phyloP scores from a whole-genome alignment of 73 alveolate genomes.

The Paramecium sonneborni region DNA sequence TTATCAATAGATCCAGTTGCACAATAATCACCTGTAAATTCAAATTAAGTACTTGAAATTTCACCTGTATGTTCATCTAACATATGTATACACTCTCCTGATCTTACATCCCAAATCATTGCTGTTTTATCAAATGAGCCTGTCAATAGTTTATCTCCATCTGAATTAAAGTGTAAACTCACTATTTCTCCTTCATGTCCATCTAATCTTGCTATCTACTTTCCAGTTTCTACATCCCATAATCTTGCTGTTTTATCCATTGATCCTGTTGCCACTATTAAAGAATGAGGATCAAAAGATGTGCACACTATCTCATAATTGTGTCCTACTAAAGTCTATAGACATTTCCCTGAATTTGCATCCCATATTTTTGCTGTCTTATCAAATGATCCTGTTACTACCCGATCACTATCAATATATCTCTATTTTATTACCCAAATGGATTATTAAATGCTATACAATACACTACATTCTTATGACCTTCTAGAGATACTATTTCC shows the following conservation, averaged over 20 bases:
- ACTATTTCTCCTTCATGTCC: conserved; percentile 99
- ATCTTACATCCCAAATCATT: conserved; percentile 98
- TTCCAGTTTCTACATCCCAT: conserved; percentile 98
- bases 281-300: conserved; percentile 97
- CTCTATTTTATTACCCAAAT: conserved; percentile 82
- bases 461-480: conserved; percentile 99
- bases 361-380: conserved; percentile 99
- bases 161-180: conserved; percentile 96
- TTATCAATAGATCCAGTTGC: conserved; percentile 97
- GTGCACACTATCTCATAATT: conserved; percentile 98
- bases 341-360: conserved; percentile 97
- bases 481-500: conserved; percentile 94
- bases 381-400: conserved; percentile 99
- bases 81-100: conserved; percentile 96
- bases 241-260: conserved; percentile 97
- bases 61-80: conserved; percentile 97
- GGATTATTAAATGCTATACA: conserved; percentile 99
- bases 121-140: conserved; percentile 99
- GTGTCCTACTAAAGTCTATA: conserved; percentile 97
- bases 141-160: conserved; percentile 99
- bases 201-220: conserved; percentile 85
- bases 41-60: conserved; percentile 97
- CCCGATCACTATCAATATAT: conserved; percentile 75
- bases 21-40: conserved; percentile 95
- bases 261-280: conserved; percentile 93